Evolutionary conservation across 768 basidiomycete species (phyloP).

Genomic region (Serendipita sp.): DNA sequence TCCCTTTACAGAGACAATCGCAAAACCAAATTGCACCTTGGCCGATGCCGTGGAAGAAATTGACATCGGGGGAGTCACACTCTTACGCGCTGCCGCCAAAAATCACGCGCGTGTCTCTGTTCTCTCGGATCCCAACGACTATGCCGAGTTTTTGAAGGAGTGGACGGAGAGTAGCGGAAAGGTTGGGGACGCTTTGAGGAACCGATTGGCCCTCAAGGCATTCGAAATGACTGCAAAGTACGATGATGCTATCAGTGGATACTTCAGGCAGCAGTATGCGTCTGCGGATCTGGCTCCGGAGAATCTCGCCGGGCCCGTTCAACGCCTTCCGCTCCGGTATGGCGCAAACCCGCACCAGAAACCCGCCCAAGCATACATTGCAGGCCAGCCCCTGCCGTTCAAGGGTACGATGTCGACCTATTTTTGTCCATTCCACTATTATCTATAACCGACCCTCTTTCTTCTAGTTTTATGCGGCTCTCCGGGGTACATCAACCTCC

Average conservation of each 20-base stretch:
- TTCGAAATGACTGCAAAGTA: slow-evolving; percentile 94
- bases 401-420: slow-evolving; percentile 40
- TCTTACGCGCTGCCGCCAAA: slow-evolving; percentile 94
- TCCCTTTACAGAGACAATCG: slow-evolving; percentile 85
- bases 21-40: slow-evolving; percentile 76
- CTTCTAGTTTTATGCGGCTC: slow-evolving; percentile 74
- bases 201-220: slow-evolving; percentile 83
- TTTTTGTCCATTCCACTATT: too few species aligned
- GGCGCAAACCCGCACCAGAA: slow-evolving; percentile 99
- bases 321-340: slow-evolving; percentile 77
- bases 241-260: slow-evolving; percentile 88
- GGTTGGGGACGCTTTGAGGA: slow-evolving; percentile 54
- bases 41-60: slow-evolving; percentile 93
- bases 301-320: slow-evolving; percentile 49
- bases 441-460: too few species aligned
- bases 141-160: slow-evolving; percentile 60
- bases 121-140: slow-evolving; percentile 79
- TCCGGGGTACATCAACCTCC: slow-evolving; percentile 95
- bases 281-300: slow-evolving; percentile 55
- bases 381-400: slow-evolving; percentile 81
- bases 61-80: slow-evolving; percentile 96
- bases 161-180: slow-evolving; percentile 64
- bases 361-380: slow-evolving; percentile 91
- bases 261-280: slow-evolving; percentile 93
- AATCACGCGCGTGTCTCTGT: slow-evolving; percentile 90